Percentiles rank a stretch among this genome's conserved stretches.
Evolutionary conservation across 805 yeast species (phyloP).

Genomic region (Saccharomycodes ludwigii): DNA sequence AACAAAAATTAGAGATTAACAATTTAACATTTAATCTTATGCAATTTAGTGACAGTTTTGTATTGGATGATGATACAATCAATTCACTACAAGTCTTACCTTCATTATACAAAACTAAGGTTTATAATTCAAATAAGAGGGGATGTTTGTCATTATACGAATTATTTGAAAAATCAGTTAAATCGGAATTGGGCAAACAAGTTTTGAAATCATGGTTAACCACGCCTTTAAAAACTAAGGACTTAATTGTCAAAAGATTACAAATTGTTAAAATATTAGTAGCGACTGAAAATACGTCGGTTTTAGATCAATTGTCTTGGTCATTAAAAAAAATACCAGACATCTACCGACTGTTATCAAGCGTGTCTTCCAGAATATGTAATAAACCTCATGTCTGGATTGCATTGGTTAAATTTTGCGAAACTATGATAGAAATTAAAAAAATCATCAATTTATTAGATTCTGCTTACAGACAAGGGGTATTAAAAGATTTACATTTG

Average conservation of each 20-base stretch:
- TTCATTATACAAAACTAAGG: constrained; percentile 5
- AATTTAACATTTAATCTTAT: too few relatives aligned
- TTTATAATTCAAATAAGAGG: constrained; percentile 8
- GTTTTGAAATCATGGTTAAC: constrained; percentile 24
- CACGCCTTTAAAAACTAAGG: constrained; percentile 22
- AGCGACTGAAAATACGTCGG: constrained; percentile 10
- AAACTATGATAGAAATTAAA: too few relatives aligned
- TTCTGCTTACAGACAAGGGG: too few relatives aligned
- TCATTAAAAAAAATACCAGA: constrained; percentile 20
- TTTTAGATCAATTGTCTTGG: constrained; percentile 12
- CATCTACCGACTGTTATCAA: constrained; percentile 16
- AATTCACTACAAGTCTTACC: constrained; percentile 17
- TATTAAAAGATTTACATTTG: too few relatives aligned
- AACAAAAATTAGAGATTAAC: too few relatives aligned
- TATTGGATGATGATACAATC: constrained; percentile 16
- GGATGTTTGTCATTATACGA: constrained; percentile 14
- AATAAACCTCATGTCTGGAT: too few relatives aligned
- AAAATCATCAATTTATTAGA: too few relatives aligned
- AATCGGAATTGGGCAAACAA: constrained; percentile 20
- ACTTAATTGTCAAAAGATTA: constrained; percentile 20
- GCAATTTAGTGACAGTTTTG: too few relatives aligned
- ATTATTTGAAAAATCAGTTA: constrained; percentile 12
- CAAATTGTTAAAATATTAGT: constrained; percentile 18
- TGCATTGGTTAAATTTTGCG: too few relatives aligned
- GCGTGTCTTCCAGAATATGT: too few relatives aligned